phyloP scores from a whole-genome alignment of 306 rosid genomes.

The Hippophae gyantsensis region DNA sequence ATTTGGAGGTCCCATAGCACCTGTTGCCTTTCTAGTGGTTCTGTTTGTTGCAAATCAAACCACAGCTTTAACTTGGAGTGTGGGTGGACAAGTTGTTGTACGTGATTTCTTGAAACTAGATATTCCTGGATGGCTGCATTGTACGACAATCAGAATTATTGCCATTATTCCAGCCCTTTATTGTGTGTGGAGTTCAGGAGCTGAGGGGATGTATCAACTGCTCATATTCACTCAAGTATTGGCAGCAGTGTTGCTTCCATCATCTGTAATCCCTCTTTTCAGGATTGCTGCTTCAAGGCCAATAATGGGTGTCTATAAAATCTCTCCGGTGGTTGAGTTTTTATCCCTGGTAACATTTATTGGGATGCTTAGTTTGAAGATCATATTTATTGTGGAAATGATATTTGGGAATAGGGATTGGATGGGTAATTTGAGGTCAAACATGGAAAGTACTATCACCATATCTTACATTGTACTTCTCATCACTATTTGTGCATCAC shows the following conservation, averaged over 20 bases:
- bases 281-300: slow-evolving; percentile 73
- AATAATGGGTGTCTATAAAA: slow-evolving; percentile 74
- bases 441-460: slow-evolving; percentile 46
- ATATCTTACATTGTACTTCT: slow-evolving; percentile 45
- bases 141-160: slow-evolving; percentile 73
- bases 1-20: slow-evolving; percentile 52
- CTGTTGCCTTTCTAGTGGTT: slow-evolving; percentile 46
- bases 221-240: slow-evolving; percentile 76
- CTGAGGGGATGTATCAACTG: slow-evolving; percentile 88
- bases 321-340: slow-evolving; percentile 66
- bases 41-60: slow-evolving; percentile 72
- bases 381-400: slow-evolving; percentile 76
- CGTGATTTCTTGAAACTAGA: slow-evolving; percentile 66
- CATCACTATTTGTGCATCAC: slow-evolving; percentile 41
- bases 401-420: slow-evolving; percentile 83
- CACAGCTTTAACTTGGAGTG: slow-evolving; percentile 62
- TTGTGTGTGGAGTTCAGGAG: slow-evolving; percentile 85
- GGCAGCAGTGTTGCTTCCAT: slow-evolving; percentile 79
- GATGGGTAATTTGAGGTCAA: slow-evolving; percentile 68
- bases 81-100: slow-evolving; percentile 67
- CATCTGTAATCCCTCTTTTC: slow-evolving; percentile 86
- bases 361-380: slow-evolving; percentile 77
- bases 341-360: slow-evolving; percentile 46
- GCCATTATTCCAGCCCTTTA: slow-evolving; percentile 78
- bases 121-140: slow-evolving; percentile 96